phyloP scores from a whole-genome alignment of 805 yeast genomes.

The Vanderwaltozyma verrucispora region DNA sequence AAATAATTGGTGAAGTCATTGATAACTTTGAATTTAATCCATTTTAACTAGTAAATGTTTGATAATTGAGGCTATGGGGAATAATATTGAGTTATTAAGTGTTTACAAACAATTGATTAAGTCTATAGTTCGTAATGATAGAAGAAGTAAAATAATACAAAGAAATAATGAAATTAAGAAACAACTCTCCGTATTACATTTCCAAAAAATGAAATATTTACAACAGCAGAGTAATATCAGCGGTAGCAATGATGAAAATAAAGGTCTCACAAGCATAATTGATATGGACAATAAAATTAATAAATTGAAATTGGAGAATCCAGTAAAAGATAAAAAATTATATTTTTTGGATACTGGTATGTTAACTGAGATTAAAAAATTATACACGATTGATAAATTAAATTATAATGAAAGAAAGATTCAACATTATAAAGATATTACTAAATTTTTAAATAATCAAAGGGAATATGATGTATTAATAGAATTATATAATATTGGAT shows the following conservation, averaged over 20 bases:
- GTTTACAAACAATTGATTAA: slow-evolving; percentile 15
- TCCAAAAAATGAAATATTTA: slow-evolving; percentile 13
- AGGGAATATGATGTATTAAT: slow-evolving; percentile 66
- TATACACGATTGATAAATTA: slow-evolving; percentile 5
- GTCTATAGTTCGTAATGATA: slow-evolving; percentile 15
- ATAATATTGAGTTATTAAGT: not conserved
- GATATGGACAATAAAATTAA: slow-evolving; percentile 10
- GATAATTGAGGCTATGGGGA: not conserved
- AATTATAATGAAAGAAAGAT: not conserved
- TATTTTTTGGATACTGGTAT: slow-evolving; percentile 10
- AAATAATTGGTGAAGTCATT: too few species aligned
- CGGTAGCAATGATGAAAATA: slow-evolving; percentile 3
- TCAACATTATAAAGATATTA: slow-evolving; percentile 46
- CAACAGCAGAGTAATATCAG: slow-evolving; percentile 8
- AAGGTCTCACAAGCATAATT: slow-evolving; percentile 2
- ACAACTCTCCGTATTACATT: slow-evolving; percentile 17
- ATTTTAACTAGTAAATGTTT: too few species aligned
- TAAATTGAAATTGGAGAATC: slow-evolving; percentile 7
- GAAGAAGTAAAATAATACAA: slow-evolving; percentile 14
- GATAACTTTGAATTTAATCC: too few species aligned
- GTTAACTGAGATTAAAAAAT: slow-evolving; percentile 7
- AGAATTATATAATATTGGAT: slow-evolving; percentile 79
- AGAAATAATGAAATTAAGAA: slow-evolving; percentile 11
- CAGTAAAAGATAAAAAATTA: slow-evolving; percentile 8
- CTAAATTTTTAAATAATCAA: slow-evolving; percentile 58